Evolutionary conservation across 768 basidiomycete genomes (phyloP).

Genomic region (Myochromella boudieri): DNA sequence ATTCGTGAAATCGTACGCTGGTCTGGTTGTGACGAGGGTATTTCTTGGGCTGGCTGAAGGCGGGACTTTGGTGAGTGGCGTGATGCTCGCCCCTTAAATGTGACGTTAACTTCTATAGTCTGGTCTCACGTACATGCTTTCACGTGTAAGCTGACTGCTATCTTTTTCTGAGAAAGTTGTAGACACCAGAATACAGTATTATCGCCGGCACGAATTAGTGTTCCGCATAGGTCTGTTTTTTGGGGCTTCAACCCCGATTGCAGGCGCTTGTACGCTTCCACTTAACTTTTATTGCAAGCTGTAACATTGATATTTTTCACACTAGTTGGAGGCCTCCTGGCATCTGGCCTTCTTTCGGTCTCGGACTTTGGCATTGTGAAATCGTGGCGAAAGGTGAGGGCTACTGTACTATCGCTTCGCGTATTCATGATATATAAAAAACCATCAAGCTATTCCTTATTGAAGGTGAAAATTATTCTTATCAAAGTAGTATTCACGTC

Average conservation of each 20-base stretch:
- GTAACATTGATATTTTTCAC: background rate
- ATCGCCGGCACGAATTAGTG: conserved; percentile 33
- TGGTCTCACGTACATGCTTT: conserved; percentile 21
- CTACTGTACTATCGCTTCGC: background rate
- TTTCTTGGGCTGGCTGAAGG: conserved; percentile 27
- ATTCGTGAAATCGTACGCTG: conserved; percentile 21
- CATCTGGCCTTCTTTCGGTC: conserved; percentile 35
- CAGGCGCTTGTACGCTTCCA: conserved; percentile 30
- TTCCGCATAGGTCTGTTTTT: conserved; percentile 35
- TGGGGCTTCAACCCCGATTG: conserved; percentile 31
- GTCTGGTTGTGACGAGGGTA: conserved; percentile 23
- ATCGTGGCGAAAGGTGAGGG: conserved; percentile 34
- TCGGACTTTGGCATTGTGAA: conserved; percentile 30
- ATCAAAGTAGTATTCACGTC: background rate
- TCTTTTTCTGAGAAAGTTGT: background rate
- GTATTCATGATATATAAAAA: background rate
- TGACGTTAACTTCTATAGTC: conserved; percentile 9
- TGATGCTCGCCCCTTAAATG: background rate
- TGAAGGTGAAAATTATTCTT: conserved; percentile 28
- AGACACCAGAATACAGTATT: conserved; percentile 22
- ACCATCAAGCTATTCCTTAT: conserved; percentile 36
- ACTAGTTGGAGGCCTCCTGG: conserved; percentile 36
- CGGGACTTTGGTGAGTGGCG: conserved; percentile 20
- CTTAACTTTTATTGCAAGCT: background rate
- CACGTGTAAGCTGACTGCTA: conserved; percentile 13